Conservation (phyloP, 805 yeast species). For the Candida ficus region DNA sequence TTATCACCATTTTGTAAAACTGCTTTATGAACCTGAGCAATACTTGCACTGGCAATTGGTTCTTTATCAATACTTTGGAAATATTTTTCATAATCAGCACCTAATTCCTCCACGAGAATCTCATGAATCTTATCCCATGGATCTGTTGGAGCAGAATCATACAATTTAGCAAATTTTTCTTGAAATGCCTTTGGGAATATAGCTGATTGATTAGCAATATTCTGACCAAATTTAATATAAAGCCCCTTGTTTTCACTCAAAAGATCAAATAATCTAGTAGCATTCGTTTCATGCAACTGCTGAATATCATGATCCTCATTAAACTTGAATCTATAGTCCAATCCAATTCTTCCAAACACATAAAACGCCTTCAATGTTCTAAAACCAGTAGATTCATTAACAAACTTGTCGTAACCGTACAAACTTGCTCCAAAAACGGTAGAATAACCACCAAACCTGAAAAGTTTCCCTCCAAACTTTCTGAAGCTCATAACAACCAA, state of each 20-base stretch:
- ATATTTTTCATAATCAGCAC: constrained; percentile 34
- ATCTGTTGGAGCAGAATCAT: constrained; percentile 66
- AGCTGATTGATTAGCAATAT: constrained; percentile 69
- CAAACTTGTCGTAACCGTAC: constrained; percentile 31
- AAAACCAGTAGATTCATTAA: constrained; percentile 43
- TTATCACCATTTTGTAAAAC: constrained; percentile 38
- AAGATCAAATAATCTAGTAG: constrained; percentile 44
- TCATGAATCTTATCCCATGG: constrained; percentile 42
- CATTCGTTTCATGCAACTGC: constrained; percentile 53
- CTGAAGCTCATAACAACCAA: background rate
- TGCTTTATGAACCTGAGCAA: constrained; percentile 67
- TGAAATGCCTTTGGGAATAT: constrained; percentile 64
- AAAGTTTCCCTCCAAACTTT: background rate
- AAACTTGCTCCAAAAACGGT: constrained; percentile 11
- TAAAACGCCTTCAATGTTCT: constrained; percentile 50
- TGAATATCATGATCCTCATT: constrained; percentile 40
- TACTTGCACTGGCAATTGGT: constrained; percentile 72
- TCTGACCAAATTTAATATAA: constrained; percentile 75
- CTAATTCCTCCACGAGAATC: constrained; percentile 36
- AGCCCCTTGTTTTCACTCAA: constrained; percentile 49
- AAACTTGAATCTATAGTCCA: constrained; percentile 55
- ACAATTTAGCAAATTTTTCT: constrained; percentile 48
- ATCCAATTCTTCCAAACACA: constrained; percentile 45
- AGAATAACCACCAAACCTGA: constrained; percentile 2
- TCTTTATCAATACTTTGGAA: constrained; percentile 44